Conservation (phyloP, 768 basidiomycete genomes). For the Psilocybe cubensis region DNA sequence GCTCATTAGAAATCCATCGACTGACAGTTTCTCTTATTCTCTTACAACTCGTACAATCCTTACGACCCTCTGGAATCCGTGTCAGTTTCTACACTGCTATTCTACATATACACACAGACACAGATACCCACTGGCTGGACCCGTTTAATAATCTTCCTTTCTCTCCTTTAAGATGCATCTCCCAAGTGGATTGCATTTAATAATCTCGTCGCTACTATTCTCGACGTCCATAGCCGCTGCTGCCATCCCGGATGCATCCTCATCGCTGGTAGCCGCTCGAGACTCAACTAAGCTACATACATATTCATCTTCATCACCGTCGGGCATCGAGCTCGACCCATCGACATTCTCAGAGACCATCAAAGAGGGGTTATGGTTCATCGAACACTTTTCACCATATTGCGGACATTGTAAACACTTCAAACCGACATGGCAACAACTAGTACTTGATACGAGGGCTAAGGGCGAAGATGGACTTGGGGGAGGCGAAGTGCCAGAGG, state of each 20-base stretch:
- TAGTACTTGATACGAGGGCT: slow-evolving; percentile 56
- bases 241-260: not conserved
- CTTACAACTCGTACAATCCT: too few relatives aligned
- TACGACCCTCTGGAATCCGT: too few relatives aligned
- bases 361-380: slow-evolving; percentile 69
- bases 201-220: not conserved
- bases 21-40: too few relatives aligned
- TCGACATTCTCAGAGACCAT: slow-evolving; percentile 60
- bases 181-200: not conserved
- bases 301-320: not conserved
- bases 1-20: too few relatives aligned
- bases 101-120: not conserved
- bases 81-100: too few relatives aligned
- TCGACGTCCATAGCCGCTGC: not conserved
- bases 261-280: not conserved
- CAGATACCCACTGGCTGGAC: not conserved
- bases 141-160: not conserved
- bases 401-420: slow-evolving; percentile 82
- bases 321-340: slow-evolving; percentile 50
- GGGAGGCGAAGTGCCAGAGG: slow-evolving; percentile 45
- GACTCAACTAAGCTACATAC: not conserved
- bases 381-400: slow-evolving; percentile 89
- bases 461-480: slow-evolving; percentile 32
- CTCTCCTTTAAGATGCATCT: not conserved
- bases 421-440: slow-evolving; percentile 79